Conservation (phyloP, 2,329 filamentous ascomycete genomes). For the Aureobasidium leucospermi region DNA sequence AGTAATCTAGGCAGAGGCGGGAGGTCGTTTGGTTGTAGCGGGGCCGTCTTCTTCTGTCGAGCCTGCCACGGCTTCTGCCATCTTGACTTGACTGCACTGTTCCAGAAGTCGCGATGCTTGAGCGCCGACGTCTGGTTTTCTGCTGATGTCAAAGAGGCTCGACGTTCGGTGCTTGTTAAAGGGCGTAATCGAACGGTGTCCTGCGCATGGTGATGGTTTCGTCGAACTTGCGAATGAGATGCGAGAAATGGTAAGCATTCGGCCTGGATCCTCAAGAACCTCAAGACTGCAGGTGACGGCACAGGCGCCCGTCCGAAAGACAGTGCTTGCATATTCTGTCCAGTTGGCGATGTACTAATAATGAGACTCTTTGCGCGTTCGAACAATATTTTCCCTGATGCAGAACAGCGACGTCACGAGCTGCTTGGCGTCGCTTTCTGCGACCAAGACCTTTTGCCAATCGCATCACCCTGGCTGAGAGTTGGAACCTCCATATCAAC, state of each 20-base stretch:
- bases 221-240: slow-evolving; percentile 10
- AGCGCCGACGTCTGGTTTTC: not conserved
- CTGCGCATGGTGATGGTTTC: not conserved
- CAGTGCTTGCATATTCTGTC: slow-evolving; percentile 9
- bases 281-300: slow-evolving; percentile 16
- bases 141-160: not conserved
- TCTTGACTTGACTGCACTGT: not conserved
- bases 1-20: slow-evolving; percentile 45
- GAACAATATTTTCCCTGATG: not conserved
- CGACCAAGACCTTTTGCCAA: not conserved
- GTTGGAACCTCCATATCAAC: not conserved
- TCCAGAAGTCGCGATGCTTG: not conserved
- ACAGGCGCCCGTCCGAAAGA: slow-evolving; percentile 2
- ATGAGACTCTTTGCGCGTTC: not conserved
- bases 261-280: slow-evolving; percentile 16
- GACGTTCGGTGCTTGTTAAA: not conserved
- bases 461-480: not conserved
- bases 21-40: slow-evolving; percentile 26
- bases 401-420: not conserved
- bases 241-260: slow-evolving; percentile 14
- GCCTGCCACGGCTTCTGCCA: slow-evolving; percentile 6
- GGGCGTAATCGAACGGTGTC: not conserved
- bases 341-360: not conserved
- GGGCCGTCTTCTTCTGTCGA: not conserved
- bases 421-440: not conserved